Evolutionary conservation across 768 basidiomycete species (phyloP), one percentile per base, ranked within the genome.

Genomic region (Boletus patriciae): DNA sequence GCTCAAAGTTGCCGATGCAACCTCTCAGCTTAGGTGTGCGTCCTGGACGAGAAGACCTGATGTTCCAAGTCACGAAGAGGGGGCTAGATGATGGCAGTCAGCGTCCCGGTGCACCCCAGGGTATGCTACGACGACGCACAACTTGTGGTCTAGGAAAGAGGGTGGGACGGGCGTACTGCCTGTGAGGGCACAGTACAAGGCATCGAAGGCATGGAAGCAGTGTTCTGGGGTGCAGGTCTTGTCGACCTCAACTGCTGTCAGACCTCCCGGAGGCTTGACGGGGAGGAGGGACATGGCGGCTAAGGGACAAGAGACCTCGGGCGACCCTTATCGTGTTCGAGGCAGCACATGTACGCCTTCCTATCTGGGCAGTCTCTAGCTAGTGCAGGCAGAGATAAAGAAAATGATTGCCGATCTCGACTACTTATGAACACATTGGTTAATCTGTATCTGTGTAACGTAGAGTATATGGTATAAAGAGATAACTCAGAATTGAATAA

Each of bases 51-150:
- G 78, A 79, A 33, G 83, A 78, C 57, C 81, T 82, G 44, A 83
- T 87, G 73, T 93, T 94, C 95, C 95, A 99, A 7, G 96, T 98
- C 33, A 98, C 93, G 73, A 99, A 99, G 53, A 99, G 78, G 13
- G 95, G 94, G 73, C 71, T 72, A 16, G 38, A 47, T 8, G 31
- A 38, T 31, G 37, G n/a, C 36, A 8, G 37, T 65, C 46, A 59
- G 60, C n/a, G 38, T 46, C 50, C 6, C 6, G n/a, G 34, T 54
- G 23, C 23, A 21, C 19, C 41, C 31, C 31, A 3, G 18, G 19
- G 11, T 42, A 27, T 50, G 50, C 29, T 41, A 33, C 43, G 19
- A 76, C 19, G 44, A 76, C 87, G 66, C 71, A 95, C 93, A 85
- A 94, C 72, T 90, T 87, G 54, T 87, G 85, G 60, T 92, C 81